Base-by-base conservation (phyloP, 768 basidiomycete genomes). In the Hemileccinum rubropunctum region DNA sequence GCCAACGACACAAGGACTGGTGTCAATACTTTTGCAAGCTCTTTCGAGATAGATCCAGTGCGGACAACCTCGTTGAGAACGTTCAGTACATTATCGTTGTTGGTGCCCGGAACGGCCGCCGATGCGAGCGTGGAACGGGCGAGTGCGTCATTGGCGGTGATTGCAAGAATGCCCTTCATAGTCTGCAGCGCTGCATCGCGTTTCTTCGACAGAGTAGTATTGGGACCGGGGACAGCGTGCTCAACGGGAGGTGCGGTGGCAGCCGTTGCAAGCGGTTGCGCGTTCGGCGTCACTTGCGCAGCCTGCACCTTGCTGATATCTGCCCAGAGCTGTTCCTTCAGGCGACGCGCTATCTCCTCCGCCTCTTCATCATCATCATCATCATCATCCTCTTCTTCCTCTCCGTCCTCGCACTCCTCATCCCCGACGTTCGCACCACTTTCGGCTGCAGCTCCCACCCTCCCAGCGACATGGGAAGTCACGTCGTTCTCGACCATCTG, bases 321-420 rank as follows among this genome's bases (percentile, higher is more conserved):
- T 3, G 87, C 88, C 80, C 82, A 84, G 6, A 91, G 73, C 51
- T 91, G 82, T 56, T 86, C 86, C n/a, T 84, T 82, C 27, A 91
- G 69, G 23, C 83, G 73, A 40, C 84, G 77, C 5, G 86, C 86
- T 57, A 88, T 87, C 58, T 84, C 86, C 54, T 84, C 80, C 3
- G 86, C 87, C 50, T 88, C 83, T 5, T 84, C 85, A 21, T 62
- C 61, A 12, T 62, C n/a, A n/a, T n/a, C n/a, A n/a, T n/a, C n/a
- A n/a, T n/a, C 61, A 20, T 80, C 78, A 33, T 83, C 81, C 3
- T 80, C 82, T 15, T 81, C 82, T 4, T 81, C 79, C 8, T 79
- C 79, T 1, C 76, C 77, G 1, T 74, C 78, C 32, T 77, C 75
- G 27, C 71, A 69, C 6, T 69, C 74, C 28, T 70, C 74, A 15